phyloP scores from a whole-genome alignment of 306 rosid genomes.

The Vigna trinervia region DNA sequence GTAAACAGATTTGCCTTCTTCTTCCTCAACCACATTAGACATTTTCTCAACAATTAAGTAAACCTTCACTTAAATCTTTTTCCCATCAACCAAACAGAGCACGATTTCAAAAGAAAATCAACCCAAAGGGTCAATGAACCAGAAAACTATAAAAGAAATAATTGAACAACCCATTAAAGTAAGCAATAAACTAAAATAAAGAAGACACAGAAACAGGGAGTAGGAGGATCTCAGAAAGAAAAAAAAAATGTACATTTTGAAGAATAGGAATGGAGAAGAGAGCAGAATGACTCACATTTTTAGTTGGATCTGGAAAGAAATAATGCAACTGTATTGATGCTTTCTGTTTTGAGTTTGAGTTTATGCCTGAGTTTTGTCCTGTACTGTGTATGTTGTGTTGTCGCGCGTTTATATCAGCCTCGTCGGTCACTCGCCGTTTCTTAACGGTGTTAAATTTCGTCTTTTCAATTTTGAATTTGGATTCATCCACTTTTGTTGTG shows the following conservation, averaged over 20 bases:
- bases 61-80: conserved; percentile 1
- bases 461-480: conserved; percentile 27
- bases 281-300: conserved; percentile 53
- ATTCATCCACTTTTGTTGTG: background rate
- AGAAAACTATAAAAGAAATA: conserved; percentile 17
- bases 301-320: conserved; percentile 58
- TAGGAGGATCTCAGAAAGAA: conserved; percentile 22
- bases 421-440: conserved; percentile 77
- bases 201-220: background rate
- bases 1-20: conserved; percentile 14
- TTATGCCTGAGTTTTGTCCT: conserved; percentile 31
- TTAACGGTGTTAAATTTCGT: conserved; percentile 54
- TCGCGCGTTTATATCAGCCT: conserved; percentile 51
- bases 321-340: conserved; percentile 35
- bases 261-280: conserved; percentile 20
- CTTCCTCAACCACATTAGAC: conserved; percentile 3
- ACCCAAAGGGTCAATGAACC: conserved; percentile 15
- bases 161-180: background rate
- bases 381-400: conserved; percentile 41
- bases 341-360: conserved; percentile 25
- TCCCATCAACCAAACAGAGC: conserved; percentile 43
- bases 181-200: background rate
- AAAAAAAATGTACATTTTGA: conserved; percentile 21
- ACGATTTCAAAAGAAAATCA: conserved; percentile 13
- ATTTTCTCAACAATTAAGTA: conserved; percentile 11